Percentiles rank a stretch among this genome's conserved stretches.
Conservation (phyloP, 164 flowering plant genomes). For the Kingdonia uniflora region DNA sequence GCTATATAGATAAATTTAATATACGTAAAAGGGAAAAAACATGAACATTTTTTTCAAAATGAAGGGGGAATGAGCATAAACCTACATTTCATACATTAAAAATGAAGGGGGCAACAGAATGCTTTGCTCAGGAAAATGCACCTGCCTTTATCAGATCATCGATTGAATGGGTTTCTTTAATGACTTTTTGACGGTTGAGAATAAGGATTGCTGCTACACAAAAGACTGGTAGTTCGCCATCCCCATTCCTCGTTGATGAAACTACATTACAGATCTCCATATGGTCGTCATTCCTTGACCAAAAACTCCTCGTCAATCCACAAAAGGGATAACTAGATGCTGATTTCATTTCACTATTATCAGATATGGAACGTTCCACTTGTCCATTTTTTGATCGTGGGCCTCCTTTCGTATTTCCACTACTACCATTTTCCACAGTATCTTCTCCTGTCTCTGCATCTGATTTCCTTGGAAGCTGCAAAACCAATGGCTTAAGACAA, state of each 20-base stretch:
- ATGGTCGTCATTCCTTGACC: conserved; percentile 49
- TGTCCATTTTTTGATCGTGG: conserved; percentile 24
- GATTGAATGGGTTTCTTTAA: conserved; percentile 59
- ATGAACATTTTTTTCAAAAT: too few relatives aligned
- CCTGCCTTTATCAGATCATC: conserved; percentile 86
- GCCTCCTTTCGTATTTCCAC: conserved; percentile 23
- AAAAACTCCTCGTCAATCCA: conserved; percentile 62
- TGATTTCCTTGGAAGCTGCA: conserved; percentile 43
- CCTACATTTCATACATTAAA: neutral
- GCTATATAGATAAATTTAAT: too few relatives aligned
- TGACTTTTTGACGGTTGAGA: conserved; percentile 60
- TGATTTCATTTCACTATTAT: conserved; percentile 28
- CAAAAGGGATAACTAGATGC: conserved; percentile 46
- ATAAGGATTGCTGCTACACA: conserved; percentile 84
- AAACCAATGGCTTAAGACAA: conserved; percentile 51
- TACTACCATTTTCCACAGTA: conserved; percentile 18
- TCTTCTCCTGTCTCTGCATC: conserved; percentile 26
- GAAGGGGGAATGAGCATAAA: neutral
- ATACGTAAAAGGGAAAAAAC: too few relatives aligned
- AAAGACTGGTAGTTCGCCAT: conserved; percentile 69
- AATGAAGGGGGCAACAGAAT: neutral
- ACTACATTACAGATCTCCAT: conserved; percentile 24
- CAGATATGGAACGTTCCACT: conserved; percentile 24
- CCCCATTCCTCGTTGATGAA: conserved; percentile 40
- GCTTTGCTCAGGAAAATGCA: neutral